Base-by-base conservation (phyloP, 805 yeast species). In the Schwanniomyces vanrijiae region DNA sequence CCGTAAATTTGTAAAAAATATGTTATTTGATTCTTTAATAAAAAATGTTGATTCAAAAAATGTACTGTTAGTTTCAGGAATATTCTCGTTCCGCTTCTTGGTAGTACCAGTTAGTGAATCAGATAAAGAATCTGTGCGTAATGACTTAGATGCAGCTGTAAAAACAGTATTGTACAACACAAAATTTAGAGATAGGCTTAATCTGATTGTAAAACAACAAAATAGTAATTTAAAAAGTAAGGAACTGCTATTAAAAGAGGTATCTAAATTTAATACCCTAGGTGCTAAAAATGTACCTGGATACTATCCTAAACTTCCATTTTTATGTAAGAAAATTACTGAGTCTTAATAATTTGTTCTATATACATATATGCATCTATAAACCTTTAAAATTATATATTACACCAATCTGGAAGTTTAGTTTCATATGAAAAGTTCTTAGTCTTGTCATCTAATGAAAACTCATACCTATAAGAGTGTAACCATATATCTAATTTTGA, bases 371-470 rank as follows among this genome's bases (percentile, higher is more conserved):
- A 31, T 37, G 9, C n/a, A 40, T 18, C 22, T 37, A 53, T n/a
- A n/a, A n/a, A n/a, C n/a, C n/a, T n/a, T n/a, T n/a, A n/a, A n/a
- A n/a, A n/a, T n/a, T n/a, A n/a, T 22, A 66, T 56, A n/a, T 57
- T 26, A 9, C 71, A 61, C 87, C 88, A 82, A 0, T 40, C 28
- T 0, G 88, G 88, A 16, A 60, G 44, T 1, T 55, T 58, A 0
- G 84, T 74, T 46, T 72, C 63, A 50, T 71, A 82, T 7, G 55
- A 52, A 61, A 76, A 64, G 2, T 55, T 49, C 1, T 48, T 58
- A 3, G 54, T 49, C 18, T 66, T 64, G 20, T 56, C 57, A 20
- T 56, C 57, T 3, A 34, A 41, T n/a, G 43, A 22, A 42, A 53
- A 52, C 39, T 47, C 42, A 49, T 80, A 77, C 29, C 61, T 60